Evolutionary conservation across 169 alveolate genomes (phyloP).

Genomic region (Amoebophrya sp.): DNA sequence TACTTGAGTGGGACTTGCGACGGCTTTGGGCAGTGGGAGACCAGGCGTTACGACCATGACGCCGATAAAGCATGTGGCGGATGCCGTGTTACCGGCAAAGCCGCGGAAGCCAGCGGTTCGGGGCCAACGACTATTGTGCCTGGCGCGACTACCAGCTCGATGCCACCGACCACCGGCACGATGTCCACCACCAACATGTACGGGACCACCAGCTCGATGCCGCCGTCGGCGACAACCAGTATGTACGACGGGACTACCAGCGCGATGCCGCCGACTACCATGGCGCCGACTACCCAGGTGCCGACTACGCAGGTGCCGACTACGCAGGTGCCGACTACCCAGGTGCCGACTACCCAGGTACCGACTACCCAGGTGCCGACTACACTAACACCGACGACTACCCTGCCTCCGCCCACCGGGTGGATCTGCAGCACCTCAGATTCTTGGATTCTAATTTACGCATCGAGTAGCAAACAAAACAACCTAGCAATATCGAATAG

Average conservation of each 20-base stretch:
- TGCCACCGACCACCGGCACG: not conserved
- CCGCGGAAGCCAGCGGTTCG: not conserved
- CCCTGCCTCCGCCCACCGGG: too few species aligned
- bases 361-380: too few species aligned
- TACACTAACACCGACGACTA: not conserved
- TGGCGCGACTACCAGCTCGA: not conserved
- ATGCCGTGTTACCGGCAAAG: too few species aligned
- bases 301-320: slow-evolving; percentile 7
- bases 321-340: not conserved
- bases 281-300: not conserved
- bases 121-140: not conserved
- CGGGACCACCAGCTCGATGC: not conserved
- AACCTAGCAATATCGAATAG: too few species aligned
- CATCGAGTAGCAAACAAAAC: too few species aligned
- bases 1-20: too few species aligned
- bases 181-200: not conserved
- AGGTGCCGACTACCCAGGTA: not conserved
- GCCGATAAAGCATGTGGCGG: too few species aligned
- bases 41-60: too few species aligned
- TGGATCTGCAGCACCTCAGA: too few species aligned
- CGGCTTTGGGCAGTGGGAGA: too few species aligned
- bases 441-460: too few species aligned
- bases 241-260: not conserved
- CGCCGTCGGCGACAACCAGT: not conserved
- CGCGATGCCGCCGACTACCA: too few species aligned